Base-by-base conservation (phyloP, 352 stramenopile genomes). In the Phytophthora citricola region DNA sequence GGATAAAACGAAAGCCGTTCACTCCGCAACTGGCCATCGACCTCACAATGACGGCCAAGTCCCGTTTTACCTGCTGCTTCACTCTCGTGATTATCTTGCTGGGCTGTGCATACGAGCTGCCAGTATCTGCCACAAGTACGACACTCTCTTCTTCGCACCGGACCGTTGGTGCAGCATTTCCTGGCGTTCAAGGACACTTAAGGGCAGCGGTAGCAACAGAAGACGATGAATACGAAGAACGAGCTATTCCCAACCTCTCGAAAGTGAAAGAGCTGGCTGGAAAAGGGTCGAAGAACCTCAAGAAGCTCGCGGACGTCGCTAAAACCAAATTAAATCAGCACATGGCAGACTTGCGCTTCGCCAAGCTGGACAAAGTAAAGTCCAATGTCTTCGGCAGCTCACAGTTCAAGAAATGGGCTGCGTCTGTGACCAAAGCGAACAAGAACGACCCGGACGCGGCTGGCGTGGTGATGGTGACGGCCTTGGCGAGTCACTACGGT, bases 201-300 rank as follows among this genome's bases (percentile, higher is more conserved):
- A 53, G 27, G 3, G 5, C 8, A 7, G 4, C 27, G 27, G 4
- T 51, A 38, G 45, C 7, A 4, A 14, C 1, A 14, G 1, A 38
- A 22, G 27, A 11, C 2, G 4, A 24, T 1, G 9, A 40, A 2
- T 9, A 41, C 27, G 46, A 53, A 53, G 46, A 39, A 14, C 17
- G 46, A 40, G 46, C 3, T 11, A 3, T 53, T 17, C 6, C 46
- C 8, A 31, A 31, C 7, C 10, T 53, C 24, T 27, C 46, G 7
- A 53, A 53, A 4, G 4, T 53, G 10, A 53, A 53, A 4, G 46
- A 53, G 3, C 4, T 53, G 9, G n/a, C 46, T 40, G 27, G 40
- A 40, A 31, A 29, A 27, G 46, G 46, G n/a, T n/a, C 27, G 15
- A 53, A 56, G 49, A 56, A 56, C 8, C 12, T 56, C 2, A 34